phyloP scores from a whole-genome alignment of 1,284 basidiomycete species.

The Prillingera fragicola region DNA sequence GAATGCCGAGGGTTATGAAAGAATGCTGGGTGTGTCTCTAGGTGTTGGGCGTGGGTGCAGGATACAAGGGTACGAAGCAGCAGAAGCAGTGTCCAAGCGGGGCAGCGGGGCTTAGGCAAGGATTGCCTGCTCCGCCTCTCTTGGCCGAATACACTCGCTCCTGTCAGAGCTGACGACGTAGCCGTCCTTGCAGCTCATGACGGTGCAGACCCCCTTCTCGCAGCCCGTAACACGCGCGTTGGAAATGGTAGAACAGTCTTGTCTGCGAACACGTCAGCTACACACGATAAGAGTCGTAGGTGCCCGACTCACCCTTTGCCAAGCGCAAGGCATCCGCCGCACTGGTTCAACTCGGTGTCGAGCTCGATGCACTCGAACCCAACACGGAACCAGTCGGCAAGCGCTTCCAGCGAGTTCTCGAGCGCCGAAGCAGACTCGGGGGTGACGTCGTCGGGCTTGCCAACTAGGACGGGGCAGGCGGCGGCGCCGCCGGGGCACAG shows the following conservation, averaged over 20 bases:
- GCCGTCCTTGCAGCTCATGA: constrained; percentile 46
- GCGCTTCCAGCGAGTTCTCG: constrained; percentile 28
- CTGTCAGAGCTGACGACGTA: constrained; percentile 41
- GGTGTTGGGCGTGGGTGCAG: too few relatives aligned
- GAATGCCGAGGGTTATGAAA: too few relatives aligned
- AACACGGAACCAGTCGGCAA: constrained; percentile 48
- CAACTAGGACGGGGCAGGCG: constrained; percentile 41
- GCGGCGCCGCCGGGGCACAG: constrained; percentile 45
- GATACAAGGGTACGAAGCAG: too few relatives aligned
- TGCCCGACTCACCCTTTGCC: constrained; percentile 42
- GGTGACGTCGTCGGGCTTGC: constrained; percentile 22
- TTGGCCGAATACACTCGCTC: constrained; percentile 23
- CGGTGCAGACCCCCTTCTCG: constrained; percentile 37
- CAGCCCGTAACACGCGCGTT: constrained; percentile 44
- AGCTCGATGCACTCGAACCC: constrained; percentile 49
- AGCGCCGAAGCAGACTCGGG: constrained; percentile 26
- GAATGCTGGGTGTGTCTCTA: too few relatives aligned
- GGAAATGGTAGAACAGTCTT: constrained; percentile 47
- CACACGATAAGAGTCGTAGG: neutral
- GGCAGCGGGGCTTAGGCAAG: too few relatives aligned
- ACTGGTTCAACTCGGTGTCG: constrained; percentile 45
- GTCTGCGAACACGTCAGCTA: constrained; percentile 24
- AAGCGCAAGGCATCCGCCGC: constrained; percentile 47
- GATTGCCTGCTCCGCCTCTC: neutral
- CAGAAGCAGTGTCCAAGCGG: too few relatives aligned